Percentiles rank a stretch among this genome's conserved stretches.
phyloP scores from a whole-genome alignment of 2,329 filamentous ascomycete species.

The Colletotrichum cereale region DNA sequence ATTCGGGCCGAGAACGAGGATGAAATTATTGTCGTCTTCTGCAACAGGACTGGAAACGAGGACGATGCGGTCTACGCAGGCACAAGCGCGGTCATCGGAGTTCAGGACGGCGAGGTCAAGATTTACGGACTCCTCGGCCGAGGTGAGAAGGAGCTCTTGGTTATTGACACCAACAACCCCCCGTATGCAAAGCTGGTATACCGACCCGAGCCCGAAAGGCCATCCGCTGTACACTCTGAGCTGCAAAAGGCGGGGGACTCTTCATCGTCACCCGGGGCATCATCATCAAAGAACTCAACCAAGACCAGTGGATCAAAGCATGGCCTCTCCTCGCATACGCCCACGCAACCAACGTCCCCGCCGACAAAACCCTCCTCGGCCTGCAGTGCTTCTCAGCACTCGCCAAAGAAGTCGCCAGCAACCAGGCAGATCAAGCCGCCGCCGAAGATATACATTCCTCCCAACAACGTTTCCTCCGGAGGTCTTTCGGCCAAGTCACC shows the following conservation, averaged over 20 bases:
- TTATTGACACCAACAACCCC: conserved; percentile 71
- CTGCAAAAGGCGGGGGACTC: too few species aligned
- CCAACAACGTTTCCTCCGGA: too few species aligned
- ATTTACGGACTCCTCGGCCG: conserved; percentile 79
- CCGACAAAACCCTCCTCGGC: too few species aligned
- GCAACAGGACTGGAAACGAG: conserved; percentile 78
- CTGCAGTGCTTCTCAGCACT: too few species aligned
- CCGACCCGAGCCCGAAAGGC: neutral
- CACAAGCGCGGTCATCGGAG: conserved; percentile 77
- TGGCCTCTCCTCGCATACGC: too few species aligned
- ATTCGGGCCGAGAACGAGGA: conserved; percentile 65
- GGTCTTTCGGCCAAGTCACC: neutral
- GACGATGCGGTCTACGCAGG: conserved; percentile 77
- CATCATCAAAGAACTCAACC: too few species aligned
- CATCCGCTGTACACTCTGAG: too few species aligned
- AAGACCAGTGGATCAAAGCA: too few species aligned
- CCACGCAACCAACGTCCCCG: too few species aligned
- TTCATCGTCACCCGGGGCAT: neutral
- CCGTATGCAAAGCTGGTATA: conserved; percentile 61
- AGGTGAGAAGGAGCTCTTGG: conserved; percentile 75
- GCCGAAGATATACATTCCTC: conserved; percentile 5
- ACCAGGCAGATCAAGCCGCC: too few species aligned
- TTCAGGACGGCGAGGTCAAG: conserved; percentile 73
- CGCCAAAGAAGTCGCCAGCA: too few species aligned
- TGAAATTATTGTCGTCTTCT: conserved; percentile 73